phyloP scores from a whole-genome alignment of 495 filamentous ascomycete genomes.

The Penicillium paxilli region DNA sequence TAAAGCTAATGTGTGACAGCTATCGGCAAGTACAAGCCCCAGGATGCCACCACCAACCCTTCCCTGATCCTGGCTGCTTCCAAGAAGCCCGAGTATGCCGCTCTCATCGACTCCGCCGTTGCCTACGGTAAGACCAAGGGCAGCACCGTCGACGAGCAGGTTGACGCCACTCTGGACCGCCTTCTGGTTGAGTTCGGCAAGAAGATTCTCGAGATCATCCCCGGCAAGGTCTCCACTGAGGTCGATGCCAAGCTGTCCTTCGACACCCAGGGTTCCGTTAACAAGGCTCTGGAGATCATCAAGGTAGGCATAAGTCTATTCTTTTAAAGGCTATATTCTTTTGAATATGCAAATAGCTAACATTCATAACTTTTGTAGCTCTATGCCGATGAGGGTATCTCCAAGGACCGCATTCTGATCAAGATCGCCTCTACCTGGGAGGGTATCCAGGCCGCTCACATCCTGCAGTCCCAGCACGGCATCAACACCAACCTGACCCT shows the following conservation, averaged over 20 bases:
- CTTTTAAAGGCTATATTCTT: too few relatives aligned
- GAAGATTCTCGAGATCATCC: constrained; percentile 95
- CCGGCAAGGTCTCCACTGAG: constrained; percentile 98
- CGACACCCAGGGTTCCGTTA: constrained; percentile 84
- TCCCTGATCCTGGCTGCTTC: constrained; percentile 96
- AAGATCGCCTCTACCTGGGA: constrained; percentile 71
- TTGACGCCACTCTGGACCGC: constrained; percentile 83
- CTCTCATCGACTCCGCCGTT: constrained; percentile 84
- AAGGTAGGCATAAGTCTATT: constrained; percentile 57
- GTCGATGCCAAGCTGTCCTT: constrained; percentile 97
- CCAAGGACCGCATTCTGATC: constrained; percentile 81
- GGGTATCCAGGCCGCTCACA: constrained; percentile 95
- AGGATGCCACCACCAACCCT: constrained; percentile 99
- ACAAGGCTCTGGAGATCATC: constrained; percentile 97
- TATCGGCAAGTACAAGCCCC: constrained; percentile 99
- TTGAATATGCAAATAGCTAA: constrained; percentile 9
- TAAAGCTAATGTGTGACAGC: constrained; percentile 54
- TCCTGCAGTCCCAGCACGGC: constrained; percentile 87
- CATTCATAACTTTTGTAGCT: constrained; percentile 54
- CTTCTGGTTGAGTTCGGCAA: constrained; percentile 97
- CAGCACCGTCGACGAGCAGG: constrained; percentile 66
- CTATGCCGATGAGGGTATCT: constrained; percentile 87
- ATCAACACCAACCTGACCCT: constrained; percentile 99
- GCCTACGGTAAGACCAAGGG: constrained; percentile 78
- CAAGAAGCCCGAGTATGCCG: constrained; percentile 96